Percentiles rank a stretch among this genome's conserved stretches.
These are phyloP conservation scores for Venturia pyrina DNA, from an alignment of 2,329 filamentous ascomycete species.

Conservation along the genomic window DNA sequence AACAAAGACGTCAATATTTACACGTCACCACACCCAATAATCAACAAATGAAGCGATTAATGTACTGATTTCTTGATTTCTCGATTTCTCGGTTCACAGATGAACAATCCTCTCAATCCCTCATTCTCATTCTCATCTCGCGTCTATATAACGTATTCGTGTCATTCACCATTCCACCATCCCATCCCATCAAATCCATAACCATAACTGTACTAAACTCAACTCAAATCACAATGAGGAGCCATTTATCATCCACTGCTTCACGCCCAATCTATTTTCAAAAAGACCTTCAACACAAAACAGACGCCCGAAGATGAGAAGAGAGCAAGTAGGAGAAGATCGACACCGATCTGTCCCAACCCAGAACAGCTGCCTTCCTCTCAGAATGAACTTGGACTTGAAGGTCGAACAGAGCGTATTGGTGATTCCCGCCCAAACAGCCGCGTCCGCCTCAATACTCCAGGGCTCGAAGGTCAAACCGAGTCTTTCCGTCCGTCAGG, in stretches of 20 bases:
- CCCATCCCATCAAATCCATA: not conserved
- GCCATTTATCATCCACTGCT: not conserved
- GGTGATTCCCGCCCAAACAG: not conserved
- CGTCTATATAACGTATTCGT: not conserved
- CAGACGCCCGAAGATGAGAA: not conserved
- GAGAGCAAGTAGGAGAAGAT: not conserved
- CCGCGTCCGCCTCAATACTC: not conserved
- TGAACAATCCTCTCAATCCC: not conserved
- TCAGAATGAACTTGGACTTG: no score
- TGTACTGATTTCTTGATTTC: not conserved
- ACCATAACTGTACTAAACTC: not conserved
- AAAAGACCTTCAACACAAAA: not conserved
- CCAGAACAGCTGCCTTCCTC: no score
- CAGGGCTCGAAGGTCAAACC: not conserved
- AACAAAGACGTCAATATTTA: no score
- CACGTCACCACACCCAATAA: no score
- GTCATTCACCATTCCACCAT: not conserved
- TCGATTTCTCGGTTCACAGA: no score
- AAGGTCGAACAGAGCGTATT: no score
- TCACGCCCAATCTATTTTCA: not conserved
- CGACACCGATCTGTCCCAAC: not conserved
- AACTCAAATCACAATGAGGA: not conserved
- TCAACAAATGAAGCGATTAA: not conserved
- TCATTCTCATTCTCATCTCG: conserved; percentile 1
- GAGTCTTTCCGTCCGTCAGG: not conserved